phyloP scores from a whole-genome alignment of 2,329 filamentous ascomycete species.

The Zymoseptoria ardabiliae region DNA sequence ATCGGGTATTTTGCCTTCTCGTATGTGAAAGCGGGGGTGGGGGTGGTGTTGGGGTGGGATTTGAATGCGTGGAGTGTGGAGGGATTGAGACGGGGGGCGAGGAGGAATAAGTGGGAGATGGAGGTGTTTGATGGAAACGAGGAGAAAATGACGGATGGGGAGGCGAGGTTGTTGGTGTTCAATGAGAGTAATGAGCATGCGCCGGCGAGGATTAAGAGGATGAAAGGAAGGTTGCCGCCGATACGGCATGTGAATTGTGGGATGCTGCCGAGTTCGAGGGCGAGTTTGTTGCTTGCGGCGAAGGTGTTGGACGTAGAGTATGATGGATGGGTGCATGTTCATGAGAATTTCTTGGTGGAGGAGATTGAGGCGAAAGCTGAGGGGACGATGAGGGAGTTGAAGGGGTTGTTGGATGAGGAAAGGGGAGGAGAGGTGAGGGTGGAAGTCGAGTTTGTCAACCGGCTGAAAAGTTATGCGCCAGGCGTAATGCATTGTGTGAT shows the following conservation, averaged over 20 bases:
- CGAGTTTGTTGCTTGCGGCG: slow-evolving; percentile 45
- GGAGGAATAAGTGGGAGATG: slow-evolving; percentile 34
- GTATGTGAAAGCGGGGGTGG: slow-evolving; percentile 64
- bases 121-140: slow-evolving; percentile 1
- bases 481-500: slow-evolving; percentile 56
- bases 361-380: slow-evolving; percentile 39
- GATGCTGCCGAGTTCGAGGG: slow-evolving; percentile 46
- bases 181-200: slow-evolving; percentile 35
- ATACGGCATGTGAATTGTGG: slow-evolving; percentile 55
- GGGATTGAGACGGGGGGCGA: slow-evolving; percentile 36
- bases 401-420: slow-evolving; percentile 11
- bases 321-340: slow-evolving; percentile 53
- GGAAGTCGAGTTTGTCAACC: slow-evolving; percentile 38
- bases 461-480: slow-evolving; percentile 55
- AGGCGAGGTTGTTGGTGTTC: slow-evolving; percentile 33
- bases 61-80: slow-evolving; percentile 56
- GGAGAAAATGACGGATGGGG: slow-evolving; percentile 1
- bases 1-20: slow-evolving; percentile 92
- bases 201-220: slow-evolving; percentile 16
- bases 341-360: slow-evolving; percentile 50
- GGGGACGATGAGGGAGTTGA: slow-evolving; percentile 32
- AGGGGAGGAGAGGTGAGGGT: slow-evolving; percentile 9
- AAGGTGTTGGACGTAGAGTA: slow-evolving; percentile 36
- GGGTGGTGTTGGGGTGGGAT: slow-evolving; percentile 75
- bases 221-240: slow-evolving; percentile 25